phyloP scores from a whole-genome alignment of 2,329 filamentous ascomycete genomes.

The Phialocephala sp. region DNA sequence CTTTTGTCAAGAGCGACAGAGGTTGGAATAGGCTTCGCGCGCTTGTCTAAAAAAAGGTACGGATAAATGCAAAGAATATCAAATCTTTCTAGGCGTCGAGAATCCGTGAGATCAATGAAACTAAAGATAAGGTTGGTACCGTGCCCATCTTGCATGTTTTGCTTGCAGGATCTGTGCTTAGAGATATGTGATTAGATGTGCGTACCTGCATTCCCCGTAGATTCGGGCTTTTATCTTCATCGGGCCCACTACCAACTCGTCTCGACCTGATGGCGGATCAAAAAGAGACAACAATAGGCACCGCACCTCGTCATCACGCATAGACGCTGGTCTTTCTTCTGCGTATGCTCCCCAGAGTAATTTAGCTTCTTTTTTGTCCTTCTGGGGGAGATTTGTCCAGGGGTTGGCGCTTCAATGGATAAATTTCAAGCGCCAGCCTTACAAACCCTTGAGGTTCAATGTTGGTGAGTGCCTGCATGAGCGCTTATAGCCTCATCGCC shows the following conservation, averaged over 20 bases:
- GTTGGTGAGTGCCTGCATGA: conserved; percentile 33
- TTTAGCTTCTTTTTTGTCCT: background rate
- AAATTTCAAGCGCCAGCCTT: conserved; percentile 35
- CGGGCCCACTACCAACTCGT: background rate
- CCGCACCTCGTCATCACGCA: conserved; percentile 6
- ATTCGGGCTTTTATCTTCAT: conserved; percentile 6
- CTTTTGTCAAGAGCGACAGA: background rate
- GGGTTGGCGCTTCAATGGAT: conserved; percentile 32
- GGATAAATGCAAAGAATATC: conserved; percentile 27
- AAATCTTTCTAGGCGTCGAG: conserved; percentile 13
- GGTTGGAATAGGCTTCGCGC: conserved; percentile 22
- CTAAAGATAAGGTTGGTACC: conserved; percentile 21
- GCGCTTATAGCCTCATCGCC: conserved; percentile 29
- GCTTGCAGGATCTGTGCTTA: conserved; percentile 5
- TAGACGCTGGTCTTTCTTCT: conserved; percentile 21
- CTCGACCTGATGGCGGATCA: background rate
- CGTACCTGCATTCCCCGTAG: conserved; percentile 16
- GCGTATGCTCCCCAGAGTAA: background rate
- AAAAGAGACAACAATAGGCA: conserved; percentile 15
- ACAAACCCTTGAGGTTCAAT: conserved; percentile 21
- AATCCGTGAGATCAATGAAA: conserved; percentile 14
- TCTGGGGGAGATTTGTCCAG: conserved; percentile 1
- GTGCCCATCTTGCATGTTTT: conserved; percentile 17
- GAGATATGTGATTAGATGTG: conserved; percentile 21
- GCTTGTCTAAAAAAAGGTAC: conserved; percentile 22